A percentile compares a stretch with the other conserved stretches of the same genome.
Conservation (phyloP, 768 basidiomycete species). For the Lepiota brunneoincarnata region DNA sequence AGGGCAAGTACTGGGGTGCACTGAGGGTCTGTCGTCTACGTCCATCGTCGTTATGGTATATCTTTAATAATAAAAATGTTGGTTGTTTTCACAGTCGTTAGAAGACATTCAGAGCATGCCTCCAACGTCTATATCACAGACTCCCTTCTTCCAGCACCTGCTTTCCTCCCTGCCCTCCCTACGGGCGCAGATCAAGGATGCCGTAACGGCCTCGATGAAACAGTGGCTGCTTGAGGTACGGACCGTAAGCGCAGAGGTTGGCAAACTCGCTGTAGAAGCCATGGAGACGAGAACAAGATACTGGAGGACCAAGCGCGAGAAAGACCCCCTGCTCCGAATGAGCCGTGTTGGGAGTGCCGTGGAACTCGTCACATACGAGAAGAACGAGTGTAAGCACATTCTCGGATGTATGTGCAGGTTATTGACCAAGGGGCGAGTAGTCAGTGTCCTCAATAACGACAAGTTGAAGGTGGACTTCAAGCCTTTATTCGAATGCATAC, state of each 20-base stretch:
- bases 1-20: conserved; percentile 96
- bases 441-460: conserved; percentile 90
- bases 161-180: conserved; percentile 89
- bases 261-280: conserved; percentile 81
- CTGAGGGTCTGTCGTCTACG: conserved; percentile 69
- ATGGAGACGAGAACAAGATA: conserved; percentile 83
- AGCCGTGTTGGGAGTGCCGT: conserved; percentile 89
- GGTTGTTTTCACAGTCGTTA: conserved; percentile 62
- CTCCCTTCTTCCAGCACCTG: conserved; percentile 90
- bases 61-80: conserved; percentile 29
- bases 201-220: conserved; percentile 92
- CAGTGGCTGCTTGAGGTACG: conserved; percentile 96
- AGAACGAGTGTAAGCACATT: conserved; percentile 81
- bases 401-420: not conserved
- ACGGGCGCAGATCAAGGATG: conserved; percentile 85
- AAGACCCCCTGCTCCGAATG: conserved; percentile 72
- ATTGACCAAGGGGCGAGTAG: conserved; percentile 38
- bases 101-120: conserved; percentile 94
- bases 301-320: conserved; percentile 83
- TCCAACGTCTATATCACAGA: conserved; percentile 84
- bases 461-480: conserved; percentile 88
- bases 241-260: conserved; percentile 83
- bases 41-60: conserved; percentile 25
- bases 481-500: conserved; percentile 94
- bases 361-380: conserved; percentile 89